phyloP scores from a whole-genome alignment of 129 eudicot species.

The sunflower (Helianthus annuus) region HanXRQr2.0-SUNRISE NC_035434.2:28686617-28687116 shows the following conservation, averaged over 20 bases:
- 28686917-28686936: not conserved
- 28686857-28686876: not conserved
- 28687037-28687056: not conserved
- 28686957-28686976: not conserved
- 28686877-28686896: constrained; percentile 4
- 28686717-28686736: constrained; percentile 13
- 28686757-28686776: constrained; percentile 1
- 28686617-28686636: constrained; percentile 22
- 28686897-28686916: not conserved
- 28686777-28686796: constrained; percentile 11
- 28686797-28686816: not conserved
- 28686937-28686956: not conserved
- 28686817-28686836: too few species aligned
- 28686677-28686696: constrained; percentile 14
- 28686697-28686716: constrained; percentile 9
- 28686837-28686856: not conserved
- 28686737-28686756: constrained; percentile 16
- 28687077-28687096: not conserved
- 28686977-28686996: not conserved
- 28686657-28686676: constrained; percentile 15
- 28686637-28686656: constrained; percentile 20
- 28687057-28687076: not conserved
- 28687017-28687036: not conserved
- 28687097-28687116: too few species aligned
- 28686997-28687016: not conserved